Conservation (phyloP, 768 basidiomycete species). For the Mrakia gelida region DNA sequence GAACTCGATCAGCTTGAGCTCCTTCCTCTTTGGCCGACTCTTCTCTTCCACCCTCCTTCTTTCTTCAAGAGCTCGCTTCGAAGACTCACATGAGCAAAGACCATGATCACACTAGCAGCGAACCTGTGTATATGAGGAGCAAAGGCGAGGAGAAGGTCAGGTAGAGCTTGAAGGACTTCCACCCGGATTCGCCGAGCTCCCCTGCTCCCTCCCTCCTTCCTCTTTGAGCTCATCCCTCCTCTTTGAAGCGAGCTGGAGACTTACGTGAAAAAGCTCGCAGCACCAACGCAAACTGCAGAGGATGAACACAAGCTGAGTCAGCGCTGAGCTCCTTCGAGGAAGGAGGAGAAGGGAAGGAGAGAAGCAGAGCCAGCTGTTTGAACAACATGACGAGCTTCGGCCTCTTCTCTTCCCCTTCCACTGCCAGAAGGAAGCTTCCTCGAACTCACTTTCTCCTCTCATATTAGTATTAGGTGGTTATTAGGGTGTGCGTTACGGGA, state of each 20-base stretch:
- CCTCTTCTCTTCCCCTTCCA: no score
- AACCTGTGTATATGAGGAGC: not conserved
- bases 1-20: slow-evolving; percentile 9
- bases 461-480: no score
- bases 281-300: slow-evolving; percentile 1
- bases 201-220: not conserved
- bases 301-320: no score
- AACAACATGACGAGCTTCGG: no score
- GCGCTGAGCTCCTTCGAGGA: no score
- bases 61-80: no score
- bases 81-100: slow-evolving; percentile 17
- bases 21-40: not conserved
- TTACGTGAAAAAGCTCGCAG: slow-evolving; percentile 17
- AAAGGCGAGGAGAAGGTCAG: not conserved
- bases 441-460: no score
- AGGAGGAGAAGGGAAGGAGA: no score
- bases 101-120: slow-evolving; percentile 15
- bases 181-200: not conserved
- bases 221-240: not conserved
- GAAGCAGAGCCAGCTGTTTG: no score
- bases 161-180: not conserved
- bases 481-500: no score
- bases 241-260: not conserved
- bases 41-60: not conserved
- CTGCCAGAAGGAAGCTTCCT: no score